These are phyloP conservation scores for Hypoxylon sp. DNA, from an alignment of 2,329 filamentous ascomycete genomes.

Conservation along the genomic window DNA sequence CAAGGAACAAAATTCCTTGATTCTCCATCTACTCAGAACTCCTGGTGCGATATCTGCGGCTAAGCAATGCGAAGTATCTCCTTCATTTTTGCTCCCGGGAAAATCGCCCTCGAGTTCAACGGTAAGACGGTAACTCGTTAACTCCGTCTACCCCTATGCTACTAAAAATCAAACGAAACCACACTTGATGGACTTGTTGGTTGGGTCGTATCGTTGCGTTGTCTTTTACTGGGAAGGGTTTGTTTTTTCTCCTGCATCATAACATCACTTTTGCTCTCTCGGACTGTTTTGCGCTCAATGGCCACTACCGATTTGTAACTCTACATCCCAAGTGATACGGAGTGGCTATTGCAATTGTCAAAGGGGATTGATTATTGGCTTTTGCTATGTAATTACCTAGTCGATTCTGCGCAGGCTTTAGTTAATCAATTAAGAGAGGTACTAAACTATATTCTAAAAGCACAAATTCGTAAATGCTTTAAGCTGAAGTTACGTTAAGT, in stretches of 20 bases:
- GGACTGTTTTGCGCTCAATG: not conserved
- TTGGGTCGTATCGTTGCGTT: constrained; percentile 14
- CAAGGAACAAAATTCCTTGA: not conserved
- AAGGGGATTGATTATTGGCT: not conserved
- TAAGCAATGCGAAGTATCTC: not conserved
- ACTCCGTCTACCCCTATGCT: not conserved
- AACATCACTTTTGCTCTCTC: not conserved
- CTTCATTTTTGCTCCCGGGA: not conserved
- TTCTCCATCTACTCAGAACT: not conserved
- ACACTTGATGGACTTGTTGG: constrained; percentile 1
- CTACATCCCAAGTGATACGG: constrained; percentile 1
- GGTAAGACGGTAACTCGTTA: not conserved
- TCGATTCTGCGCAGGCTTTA: constrained; percentile 1
- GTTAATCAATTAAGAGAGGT: constrained; percentile 1
- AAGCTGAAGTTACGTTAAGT: not conserved
- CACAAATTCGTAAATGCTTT: too few relatives aligned
- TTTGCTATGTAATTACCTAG: not conserved
- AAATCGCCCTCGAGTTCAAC: not conserved
- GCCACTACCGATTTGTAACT: constrained; percentile 18
- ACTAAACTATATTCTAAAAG: not conserved
- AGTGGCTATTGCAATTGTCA: not conserved
- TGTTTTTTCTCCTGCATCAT: not conserved
- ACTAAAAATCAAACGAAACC: not conserved
- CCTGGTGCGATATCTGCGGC: not conserved
- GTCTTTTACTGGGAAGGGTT: not conserved